Evolutionary conservation across 2,329 filamentous ascomycete genomes (phyloP), one percentile per base, ranked within the genome.

Genomic region (Penicillium aurantiogriseum): DNA sequence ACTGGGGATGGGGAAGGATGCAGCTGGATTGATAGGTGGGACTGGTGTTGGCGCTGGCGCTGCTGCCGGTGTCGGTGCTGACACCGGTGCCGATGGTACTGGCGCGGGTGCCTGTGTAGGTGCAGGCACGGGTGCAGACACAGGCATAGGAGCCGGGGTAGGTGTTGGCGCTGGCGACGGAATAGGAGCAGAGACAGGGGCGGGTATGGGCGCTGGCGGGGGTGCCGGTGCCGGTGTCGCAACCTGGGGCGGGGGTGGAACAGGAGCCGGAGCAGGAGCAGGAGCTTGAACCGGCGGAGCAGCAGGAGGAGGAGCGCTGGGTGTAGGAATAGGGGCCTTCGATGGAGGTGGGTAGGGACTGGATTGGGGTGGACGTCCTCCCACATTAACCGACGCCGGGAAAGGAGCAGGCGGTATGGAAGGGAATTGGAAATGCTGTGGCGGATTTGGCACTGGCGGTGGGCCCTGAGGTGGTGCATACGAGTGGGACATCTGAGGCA

Each of bases 371-470:
- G 62, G 61, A 51, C 70, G 67, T 17, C 64, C 59, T 46, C 46
- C 53, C 39, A 55, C 53, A 38, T 68, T 60, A 19, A 63, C 60
- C 44, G 71, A 59, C 44, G 70, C 63, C 45, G 66, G 65, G 60
- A 75, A 76, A 15, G 69, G 68, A 56, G 69, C 69, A 13, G 69
- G 57, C 23, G 72, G 67, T 47, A 74, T 72, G 7, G 74, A 66
- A 17, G 74, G 69, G 54, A 76, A 73, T 51, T 76, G 75, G 52
- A 74, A 75, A 47, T 62, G 57, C 36, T 63, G 62, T 50, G 74
- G 71, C 46, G 73, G 71, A 44, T 69, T 73, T 47, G 69, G 67
- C 61, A 72, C 67, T 23, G 64, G 63, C 35, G 63, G 61, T 42
- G 68, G 71, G 42, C 66, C 66, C 45, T 65, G 69, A 42, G 68